These are phyloP conservation scores for Ophiostoma sp. DNA, from an alignment of 2,329 filamentous ascomycete genomes.

Conservation along the genomic window DNA sequence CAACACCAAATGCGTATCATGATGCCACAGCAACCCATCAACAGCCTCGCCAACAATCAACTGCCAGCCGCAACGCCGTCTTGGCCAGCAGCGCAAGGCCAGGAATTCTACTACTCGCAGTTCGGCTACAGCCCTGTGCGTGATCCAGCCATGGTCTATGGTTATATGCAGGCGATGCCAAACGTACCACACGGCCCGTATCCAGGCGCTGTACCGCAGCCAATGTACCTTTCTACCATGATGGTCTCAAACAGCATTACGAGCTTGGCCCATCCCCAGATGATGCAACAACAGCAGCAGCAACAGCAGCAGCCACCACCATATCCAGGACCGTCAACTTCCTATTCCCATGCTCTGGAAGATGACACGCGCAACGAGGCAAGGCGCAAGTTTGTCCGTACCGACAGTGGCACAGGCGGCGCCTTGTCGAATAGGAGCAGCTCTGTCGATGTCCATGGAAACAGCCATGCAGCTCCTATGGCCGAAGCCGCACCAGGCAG, in stretches of 20 bases:
- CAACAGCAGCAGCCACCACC: not conserved
- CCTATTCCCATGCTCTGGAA: not conserved
- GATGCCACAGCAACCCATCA: not conserved
- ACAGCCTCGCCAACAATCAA: not conserved
- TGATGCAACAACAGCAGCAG: not conserved
- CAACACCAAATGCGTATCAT: not conserved
- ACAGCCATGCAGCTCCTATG: not conserved
- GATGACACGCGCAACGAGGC: conserved; percentile 1
- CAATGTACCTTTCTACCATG: not conserved
- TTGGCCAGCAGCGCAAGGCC: not conserved
- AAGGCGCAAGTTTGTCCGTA: not conserved
- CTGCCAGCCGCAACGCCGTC: not conserved
- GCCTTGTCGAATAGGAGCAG: not conserved
- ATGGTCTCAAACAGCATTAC: not conserved
- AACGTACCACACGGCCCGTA: not conserved
- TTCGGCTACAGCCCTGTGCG: not conserved
- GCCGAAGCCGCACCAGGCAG: not conserved
- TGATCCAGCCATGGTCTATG: not conserved
- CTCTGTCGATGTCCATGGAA: not conserved
- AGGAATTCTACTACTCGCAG: not conserved
- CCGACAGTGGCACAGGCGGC: not conserved
- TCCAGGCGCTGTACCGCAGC: not conserved
- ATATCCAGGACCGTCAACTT: too few relatives aligned
- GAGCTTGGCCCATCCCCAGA: not conserved
- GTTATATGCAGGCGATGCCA: not conserved